Conservation (phyloP, 2,329 filamentous ascomycete species). For the Pseudocercospora macadamiae region DNA sequence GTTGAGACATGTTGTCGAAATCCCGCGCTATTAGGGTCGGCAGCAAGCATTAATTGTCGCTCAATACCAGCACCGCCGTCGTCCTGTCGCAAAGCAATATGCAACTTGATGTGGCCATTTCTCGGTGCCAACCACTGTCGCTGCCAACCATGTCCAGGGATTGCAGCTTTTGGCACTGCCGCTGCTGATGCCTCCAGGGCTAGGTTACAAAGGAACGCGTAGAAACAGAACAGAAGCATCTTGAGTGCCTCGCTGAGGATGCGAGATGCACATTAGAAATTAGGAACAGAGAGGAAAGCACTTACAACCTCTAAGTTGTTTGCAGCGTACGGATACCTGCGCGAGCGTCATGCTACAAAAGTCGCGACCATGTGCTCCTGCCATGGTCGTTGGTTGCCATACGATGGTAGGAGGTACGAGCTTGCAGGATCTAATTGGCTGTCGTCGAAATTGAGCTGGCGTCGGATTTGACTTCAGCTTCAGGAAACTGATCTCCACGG, state of each 20-base stretch:
- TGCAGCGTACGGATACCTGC: background rate
- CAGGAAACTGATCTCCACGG: background rate
- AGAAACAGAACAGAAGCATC: background rate
- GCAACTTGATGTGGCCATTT: slow-evolving; percentile 24
- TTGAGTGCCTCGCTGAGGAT: background rate
- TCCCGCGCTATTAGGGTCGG: slow-evolving; percentile 17
- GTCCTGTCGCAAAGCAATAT: slow-evolving; percentile 26
- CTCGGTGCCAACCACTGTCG: slow-evolving; percentile 21
- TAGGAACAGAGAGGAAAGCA: background rate
- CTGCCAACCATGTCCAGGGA: slow-evolving; percentile 17
- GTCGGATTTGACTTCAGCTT: background rate
- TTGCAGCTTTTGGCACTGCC: slow-evolving; percentile 17
- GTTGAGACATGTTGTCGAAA: slow-evolving; percentile 24
- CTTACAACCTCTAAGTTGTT: background rate
- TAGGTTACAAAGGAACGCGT: background rate
- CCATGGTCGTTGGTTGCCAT: too few relatives aligned
- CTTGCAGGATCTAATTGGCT: background rate
- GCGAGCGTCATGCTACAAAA: background rate
- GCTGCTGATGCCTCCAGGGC: slow-evolving; percentile 6
- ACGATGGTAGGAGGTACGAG: too few relatives aligned
- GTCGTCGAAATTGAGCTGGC: background rate
- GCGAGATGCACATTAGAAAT: background rate
- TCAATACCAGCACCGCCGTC: slow-evolving; percentile 21
- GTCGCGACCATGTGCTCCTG: background rate
- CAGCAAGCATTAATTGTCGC: slow-evolving; percentile 12